phyloP scores from a whole-genome alignment of 768 basidiomycete genomes.

The Agrocybe chaxingu region DNA sequence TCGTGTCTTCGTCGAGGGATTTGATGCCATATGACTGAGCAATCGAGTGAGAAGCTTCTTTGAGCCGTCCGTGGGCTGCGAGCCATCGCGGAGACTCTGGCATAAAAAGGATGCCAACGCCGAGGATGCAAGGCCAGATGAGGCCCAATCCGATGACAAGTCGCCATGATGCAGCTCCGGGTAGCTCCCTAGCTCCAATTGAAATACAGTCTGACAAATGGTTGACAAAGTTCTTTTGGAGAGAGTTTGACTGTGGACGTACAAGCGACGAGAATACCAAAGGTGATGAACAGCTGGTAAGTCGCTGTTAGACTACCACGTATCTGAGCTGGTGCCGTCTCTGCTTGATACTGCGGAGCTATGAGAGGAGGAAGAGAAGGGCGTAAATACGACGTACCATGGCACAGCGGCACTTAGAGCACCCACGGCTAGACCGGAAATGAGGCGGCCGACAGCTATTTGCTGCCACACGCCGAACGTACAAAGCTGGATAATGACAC shows the following conservation, averaged over 20 bases:
- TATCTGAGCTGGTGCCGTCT: slow-evolving; percentile 69
- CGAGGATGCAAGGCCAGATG: slow-evolving; percentile 59
- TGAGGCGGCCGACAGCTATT: slow-evolving; percentile 60
- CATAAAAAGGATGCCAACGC: slow-evolving; percentile 66
- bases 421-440: slow-evolving; percentile 68
- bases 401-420: slow-evolving; percentile 67
- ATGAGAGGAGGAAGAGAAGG: not conserved
- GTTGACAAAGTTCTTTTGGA: not conserved
- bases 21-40: slow-evolving; percentile 48
- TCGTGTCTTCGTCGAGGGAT: slow-evolving; percentile 30
- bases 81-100: slow-evolving; percentile 70
- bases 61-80: slow-evolving; percentile 39
- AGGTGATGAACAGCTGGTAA: slow-evolving; percentile 64
- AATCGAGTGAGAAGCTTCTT: slow-evolving; percentile 48
- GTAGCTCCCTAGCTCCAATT: slow-evolving; percentile 57
- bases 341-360: slow-evolving; percentile 54
- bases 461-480: slow-evolving; percentile 58
- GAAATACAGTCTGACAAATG: slow-evolving; percentile 51
- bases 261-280: slow-evolving; percentile 69
- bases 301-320: slow-evolving; percentile 66
- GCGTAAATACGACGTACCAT: slow-evolving; percentile 34
- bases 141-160: slow-evolving; percentile 59
- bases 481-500: slow-evolving; percentile 58
- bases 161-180: slow-evolving; percentile 55
- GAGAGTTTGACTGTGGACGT: slow-evolving; percentile 14